Evolutionary conservation across 257 asterid species (phyloP), one percentile per base, ranked within the genome.

Genomic region (Gentiana dahurica): DNA sequence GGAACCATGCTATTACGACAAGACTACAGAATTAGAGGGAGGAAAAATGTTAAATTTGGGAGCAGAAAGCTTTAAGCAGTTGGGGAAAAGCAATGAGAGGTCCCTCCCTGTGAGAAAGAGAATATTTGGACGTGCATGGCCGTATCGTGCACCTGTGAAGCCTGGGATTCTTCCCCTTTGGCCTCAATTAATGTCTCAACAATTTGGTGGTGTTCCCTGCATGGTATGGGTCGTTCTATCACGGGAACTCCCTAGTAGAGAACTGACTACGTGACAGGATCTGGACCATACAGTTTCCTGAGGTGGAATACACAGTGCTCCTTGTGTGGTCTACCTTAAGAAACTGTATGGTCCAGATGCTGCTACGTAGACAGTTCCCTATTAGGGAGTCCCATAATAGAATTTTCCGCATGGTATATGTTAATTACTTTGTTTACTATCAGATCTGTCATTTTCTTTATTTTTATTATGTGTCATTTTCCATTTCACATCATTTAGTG

Each of bases 41-140:
- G 53, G 36, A 3, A 64, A 47, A 11, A 73, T 55, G 58, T 49
- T 55, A 7, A 78, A 58, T 33, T 55, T 78, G 24, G 24, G 1
- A 36, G 83, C 89, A 44, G 47, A 55, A 44, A 81, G 89, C 71
- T 81, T 81, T 61, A 63, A 71, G 56, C 64, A 71, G 66, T 68
- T 81, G 3, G 89, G 89, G 15, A 38, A 13, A 49, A 73, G 73
- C 2, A 24, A 24, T 24, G 81, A 76, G 34, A 81, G 68, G 71
- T 74, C 81, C 39, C 67, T 75, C 24, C 48, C 81, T n/a, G 85
- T 81, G 35, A 69, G 89, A 53, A 81, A 67, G 68, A 64, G 89
- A 49, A 73, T 78, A 49, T 78, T 68, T 34, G 89, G 89, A 0
- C 85, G 85, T 34, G 79, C 85, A 13, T 76, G 89, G 89, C 89